Percentiles rank a stretch among this genome's conserved stretches.
Conservation (phyloP, 1,284 basidiomycete genomes). For the Ganoderma leucocontextum region DNA sequence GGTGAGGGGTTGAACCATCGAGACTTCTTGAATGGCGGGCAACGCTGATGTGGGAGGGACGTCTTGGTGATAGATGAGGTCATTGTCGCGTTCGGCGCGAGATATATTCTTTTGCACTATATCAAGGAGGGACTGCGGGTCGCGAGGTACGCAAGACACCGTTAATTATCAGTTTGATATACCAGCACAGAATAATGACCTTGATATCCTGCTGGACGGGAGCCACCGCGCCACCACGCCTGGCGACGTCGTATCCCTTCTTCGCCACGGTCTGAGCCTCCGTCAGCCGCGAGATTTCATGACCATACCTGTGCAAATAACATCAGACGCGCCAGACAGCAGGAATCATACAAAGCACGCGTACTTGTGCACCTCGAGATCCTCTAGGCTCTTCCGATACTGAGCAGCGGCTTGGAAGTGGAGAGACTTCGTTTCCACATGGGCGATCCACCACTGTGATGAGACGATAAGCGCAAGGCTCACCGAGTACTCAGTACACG, state of each 20-base stretch:
- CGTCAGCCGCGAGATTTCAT: conserved; percentile 80
- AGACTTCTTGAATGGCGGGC: conserved; percentile 68
- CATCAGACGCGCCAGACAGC: background rate
- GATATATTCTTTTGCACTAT: conserved; percentile 74
- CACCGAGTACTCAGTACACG: background rate
- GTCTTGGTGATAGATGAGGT: conserved; percentile 94
- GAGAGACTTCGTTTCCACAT: conserved; percentile 83
- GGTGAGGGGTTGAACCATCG: conserved; percentile 73
- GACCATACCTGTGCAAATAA: conserved; percentile 71
- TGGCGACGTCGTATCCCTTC: conserved; percentile 77
- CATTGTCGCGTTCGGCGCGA: conserved; percentile 91
- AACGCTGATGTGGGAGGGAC: conserved; percentile 81
- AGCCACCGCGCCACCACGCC: conserved; percentile 65
- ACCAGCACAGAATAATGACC: conserved; percentile 49
- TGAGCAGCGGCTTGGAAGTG: conserved; percentile 95
- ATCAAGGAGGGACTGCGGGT: conserved; percentile 66
- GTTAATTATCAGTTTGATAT: background rate
- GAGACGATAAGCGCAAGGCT: background rate
- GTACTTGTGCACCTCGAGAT: conserved; percentile 84
- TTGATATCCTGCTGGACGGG: conserved; percentile 81
- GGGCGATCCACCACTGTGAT: conserved; percentile 79
- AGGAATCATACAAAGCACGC: conserved; percentile 25
- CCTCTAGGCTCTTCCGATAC: conserved; percentile 90
- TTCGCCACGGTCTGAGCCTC: conserved; percentile 77
- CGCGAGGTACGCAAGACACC: background rate